Evolutionary conservation across 345 rosid genomes (phyloP).

Genomic region (Salix purpurea): DNA sequence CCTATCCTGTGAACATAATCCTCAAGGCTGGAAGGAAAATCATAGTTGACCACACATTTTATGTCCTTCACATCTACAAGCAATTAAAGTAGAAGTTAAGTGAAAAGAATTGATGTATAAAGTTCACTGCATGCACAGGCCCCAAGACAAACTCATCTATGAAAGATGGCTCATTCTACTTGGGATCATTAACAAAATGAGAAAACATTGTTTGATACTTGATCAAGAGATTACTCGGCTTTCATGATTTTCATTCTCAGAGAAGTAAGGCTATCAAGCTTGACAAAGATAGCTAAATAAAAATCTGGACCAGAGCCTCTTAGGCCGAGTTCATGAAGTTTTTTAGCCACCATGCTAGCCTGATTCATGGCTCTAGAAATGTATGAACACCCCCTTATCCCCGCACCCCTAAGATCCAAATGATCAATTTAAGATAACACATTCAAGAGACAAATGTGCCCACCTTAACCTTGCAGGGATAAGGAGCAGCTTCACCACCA

Average conservation of each 20-base stretch:
- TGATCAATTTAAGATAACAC: constrained; percentile 70
- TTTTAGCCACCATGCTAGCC: not conserved
- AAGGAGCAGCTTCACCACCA: constrained; percentile 59
- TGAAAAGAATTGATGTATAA: not conserved
- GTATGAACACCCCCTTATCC: constrained; percentile 65
- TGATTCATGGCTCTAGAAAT: constrained; percentile 7
- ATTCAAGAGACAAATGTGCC: constrained; percentile 86
- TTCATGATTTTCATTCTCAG: not conserved
- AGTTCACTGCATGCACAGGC: not conserved
- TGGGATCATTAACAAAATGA: not conserved
- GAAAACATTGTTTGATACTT: not conserved
- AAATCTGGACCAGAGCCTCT: not conserved
- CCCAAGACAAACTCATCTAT: constrained; percentile 1
- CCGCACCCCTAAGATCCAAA: constrained; percentile 68
- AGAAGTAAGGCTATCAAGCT: constrained; percentile 10
- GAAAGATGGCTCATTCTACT: not conserved
- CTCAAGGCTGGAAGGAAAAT: constrained; percentile 86
- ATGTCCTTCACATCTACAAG: constrained; percentile 97
- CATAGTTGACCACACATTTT: constrained; percentile 94
- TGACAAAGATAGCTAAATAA: constrained; percentile 1
- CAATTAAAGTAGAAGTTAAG: constrained; percentile 14
- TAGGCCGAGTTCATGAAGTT: not conserved
- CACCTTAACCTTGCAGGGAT: constrained; percentile 99
- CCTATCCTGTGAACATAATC: constrained; percentile 98
- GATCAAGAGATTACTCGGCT: not conserved